Conservation (phyloP, 805 yeast genomes). For the Cephaloascus albidus region DNA sequence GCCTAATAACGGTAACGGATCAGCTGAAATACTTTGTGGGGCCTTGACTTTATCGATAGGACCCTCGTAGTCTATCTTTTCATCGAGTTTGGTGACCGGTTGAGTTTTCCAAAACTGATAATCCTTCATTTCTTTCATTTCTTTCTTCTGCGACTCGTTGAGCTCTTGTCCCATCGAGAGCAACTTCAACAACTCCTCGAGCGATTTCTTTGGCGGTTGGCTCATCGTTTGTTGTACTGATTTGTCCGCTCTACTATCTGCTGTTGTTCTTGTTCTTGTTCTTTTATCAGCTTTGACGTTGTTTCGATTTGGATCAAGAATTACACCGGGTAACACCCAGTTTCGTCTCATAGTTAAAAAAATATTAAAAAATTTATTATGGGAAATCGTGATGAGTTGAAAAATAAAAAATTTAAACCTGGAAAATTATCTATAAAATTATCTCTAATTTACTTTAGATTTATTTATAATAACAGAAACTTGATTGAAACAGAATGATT, state of each 20-base stretch:
- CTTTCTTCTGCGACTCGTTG: slow-evolving; percentile 40
- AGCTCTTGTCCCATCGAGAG: slow-evolving; percentile 39
- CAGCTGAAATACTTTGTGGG: slow-evolving; percentile 60
- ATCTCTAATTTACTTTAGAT: no score
- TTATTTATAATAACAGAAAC: no score
- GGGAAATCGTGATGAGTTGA: background rate
- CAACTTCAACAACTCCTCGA: slow-evolving; percentile 10
- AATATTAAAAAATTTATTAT: no score
- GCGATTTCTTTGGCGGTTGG: no score
- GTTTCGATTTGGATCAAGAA: background rate
- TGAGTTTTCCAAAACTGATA: slow-evolving; percentile 98
- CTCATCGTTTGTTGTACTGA: no score
- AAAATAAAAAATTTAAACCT: no score
- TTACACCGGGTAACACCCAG: background rate
- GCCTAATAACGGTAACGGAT: slow-evolving; percentile 60
- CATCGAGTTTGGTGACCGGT: slow-evolving; percentile 80
- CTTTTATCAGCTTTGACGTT: no score
- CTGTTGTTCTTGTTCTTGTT: no score
- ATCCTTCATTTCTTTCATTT: slow-evolving; percentile 63
- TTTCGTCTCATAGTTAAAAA: no score
- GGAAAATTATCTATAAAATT: no score
- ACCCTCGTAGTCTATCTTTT: slow-evolving; percentile 58
- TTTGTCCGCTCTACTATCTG: no score
- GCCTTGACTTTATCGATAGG: slow-evolving; percentile 66
- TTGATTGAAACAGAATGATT: no score